phyloP scores from a whole-genome alignment of 2,329 filamentous ascomycete genomes.

The Biscogniauxia marginata region DNA sequence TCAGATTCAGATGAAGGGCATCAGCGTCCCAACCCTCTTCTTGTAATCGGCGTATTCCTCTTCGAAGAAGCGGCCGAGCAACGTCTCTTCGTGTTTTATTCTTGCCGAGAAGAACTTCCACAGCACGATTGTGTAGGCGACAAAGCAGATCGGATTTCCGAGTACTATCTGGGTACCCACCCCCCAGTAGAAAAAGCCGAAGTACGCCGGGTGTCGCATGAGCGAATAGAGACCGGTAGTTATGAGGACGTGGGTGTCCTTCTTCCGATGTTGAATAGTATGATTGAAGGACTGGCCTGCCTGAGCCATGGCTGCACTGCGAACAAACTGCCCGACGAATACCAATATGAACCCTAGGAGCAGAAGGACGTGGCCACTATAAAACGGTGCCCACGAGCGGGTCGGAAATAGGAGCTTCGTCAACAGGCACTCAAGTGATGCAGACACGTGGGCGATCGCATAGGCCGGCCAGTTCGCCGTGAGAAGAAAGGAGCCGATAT shows the following conservation, averaged over 20 bases:
- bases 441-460: conserved; percentile 75
- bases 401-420: conserved; percentile 55
- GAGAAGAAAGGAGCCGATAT: conserved; percentile 76
- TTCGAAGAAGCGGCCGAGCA: conserved; percentile 79
- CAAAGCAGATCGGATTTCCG: conserved; percentile 77
- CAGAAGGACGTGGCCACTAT: conserved; percentile 41
- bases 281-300: conserved; percentile 93
- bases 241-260: conserved; percentile 73
- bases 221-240: conserved; percentile 75
- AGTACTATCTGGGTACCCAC: conserved; percentile 90
- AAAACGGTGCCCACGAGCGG: conserved; percentile 46
- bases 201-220: conserved; percentile 87
- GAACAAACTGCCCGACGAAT: conserved; percentile 67
- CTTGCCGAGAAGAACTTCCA: conserved; percentile 81
- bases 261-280: conserved; percentile 70
- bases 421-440: conserved; percentile 69
- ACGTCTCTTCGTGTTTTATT: conserved; percentile 75
- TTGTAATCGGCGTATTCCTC: conserved; percentile 76
- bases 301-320: conserved; percentile 83
- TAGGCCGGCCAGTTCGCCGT: conserved; percentile 83
- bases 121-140: conserved; percentile 70
- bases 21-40: conserved; percentile 68
- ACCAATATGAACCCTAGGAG: conserved; percentile 64
- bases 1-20: conserved; percentile 66
- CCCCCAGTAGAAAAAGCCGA: conserved; percentile 98